phyloP scores from a whole-genome alignment of 805 yeast species.

The Lachancea quebecensis region DNA sequence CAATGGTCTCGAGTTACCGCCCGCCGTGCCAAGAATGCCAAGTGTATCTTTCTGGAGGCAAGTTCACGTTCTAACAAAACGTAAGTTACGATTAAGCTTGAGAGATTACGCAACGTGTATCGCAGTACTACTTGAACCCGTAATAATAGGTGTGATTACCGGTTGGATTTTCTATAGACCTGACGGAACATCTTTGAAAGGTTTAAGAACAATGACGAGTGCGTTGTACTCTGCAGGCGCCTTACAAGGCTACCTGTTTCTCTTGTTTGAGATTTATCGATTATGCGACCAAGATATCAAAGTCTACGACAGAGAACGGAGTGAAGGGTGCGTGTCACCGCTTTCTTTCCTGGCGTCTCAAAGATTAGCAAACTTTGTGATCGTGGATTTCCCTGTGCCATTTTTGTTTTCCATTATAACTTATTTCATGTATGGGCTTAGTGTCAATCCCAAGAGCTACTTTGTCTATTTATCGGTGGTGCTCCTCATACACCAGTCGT shows the following conservation, averaged over 20 bases:
- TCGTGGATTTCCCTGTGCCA: constrained; percentile 65
- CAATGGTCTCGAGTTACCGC: constrained; percentile 3
- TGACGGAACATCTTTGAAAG: constrained; percentile 34
- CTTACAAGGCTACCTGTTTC: constrained; percentile 47
- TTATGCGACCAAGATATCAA: constrained; percentile 48
- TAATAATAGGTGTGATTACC: constrained; percentile 49
- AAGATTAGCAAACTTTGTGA: constrained; percentile 53
- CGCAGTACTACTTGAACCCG: constrained; percentile 40
- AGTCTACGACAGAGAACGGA: constrained; percentile 58
- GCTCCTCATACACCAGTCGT: constrained; percentile 46
- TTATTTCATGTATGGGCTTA: constrained; percentile 72
- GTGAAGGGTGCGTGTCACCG: constrained; percentile 60
- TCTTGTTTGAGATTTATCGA: constrained; percentile 53
- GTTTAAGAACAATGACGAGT: constrained; percentile 54
- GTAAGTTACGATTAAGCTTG: constrained; percentile 40
- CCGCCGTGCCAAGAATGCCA: constrained; percentile 6
- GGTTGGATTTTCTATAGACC: constrained; percentile 79
- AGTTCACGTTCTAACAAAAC: constrained; percentile 36
- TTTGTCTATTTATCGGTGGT: constrained; percentile 56
- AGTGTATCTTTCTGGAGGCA: constrained; percentile 40
- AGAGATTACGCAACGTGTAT: constrained; percentile 47
- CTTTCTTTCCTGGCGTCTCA: constrained; percentile 62
- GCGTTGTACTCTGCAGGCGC: constrained; percentile 48
- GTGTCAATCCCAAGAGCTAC: constrained; percentile 44
- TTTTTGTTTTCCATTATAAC: constrained; percentile 53